Conservation (phyloP, 441 rosid genomes). For the Pelargonium myrrhifolium region DNA sequence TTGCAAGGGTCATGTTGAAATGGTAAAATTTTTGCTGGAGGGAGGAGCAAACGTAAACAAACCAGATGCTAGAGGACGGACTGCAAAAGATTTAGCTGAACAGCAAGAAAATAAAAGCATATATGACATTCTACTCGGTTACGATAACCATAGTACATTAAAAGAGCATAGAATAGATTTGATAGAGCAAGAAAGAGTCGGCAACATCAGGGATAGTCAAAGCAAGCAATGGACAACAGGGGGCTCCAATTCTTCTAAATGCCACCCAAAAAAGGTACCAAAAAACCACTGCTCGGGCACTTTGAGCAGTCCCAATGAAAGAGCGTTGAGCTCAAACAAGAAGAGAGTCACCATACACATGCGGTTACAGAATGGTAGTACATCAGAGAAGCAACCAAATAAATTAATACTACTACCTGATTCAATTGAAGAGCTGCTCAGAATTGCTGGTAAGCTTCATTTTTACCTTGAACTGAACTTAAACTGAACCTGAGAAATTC, state of each 20-base stretch:
- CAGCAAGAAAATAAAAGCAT: slow-evolving; percentile 41
- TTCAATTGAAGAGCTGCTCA: slow-evolving; percentile 71
- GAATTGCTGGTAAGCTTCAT: slow-evolving; percentile 62
- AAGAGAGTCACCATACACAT: slow-evolving; percentile 81
- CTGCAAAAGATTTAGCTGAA: slow-evolving; percentile 45
- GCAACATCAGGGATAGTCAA: slow-evolving; percentile 21
- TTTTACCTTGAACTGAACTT: slow-evolving; percentile 18
- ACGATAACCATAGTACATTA: slow-evolving; percentile 32
- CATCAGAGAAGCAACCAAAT: slow-evolving; percentile 27
- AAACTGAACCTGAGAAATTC: slow-evolving; percentile 22
- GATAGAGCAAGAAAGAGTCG: slow-evolving; percentile 26
- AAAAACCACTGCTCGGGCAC: slow-evolving; percentile 25
- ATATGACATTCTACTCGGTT: slow-evolving; percentile 36
- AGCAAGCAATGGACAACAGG: slow-evolving; percentile 21
- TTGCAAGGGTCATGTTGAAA: slow-evolving; percentile 44
- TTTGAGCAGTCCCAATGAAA: slow-evolving; percentile 19
- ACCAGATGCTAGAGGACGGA: slow-evolving; percentile 42
- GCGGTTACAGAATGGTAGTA: slow-evolving; percentile 32
- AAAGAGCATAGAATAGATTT: slow-evolving; percentile 52
- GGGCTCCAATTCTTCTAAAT: slow-evolving; percentile 21
- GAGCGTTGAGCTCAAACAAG: slow-evolving; percentile 24
- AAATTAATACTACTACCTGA: slow-evolving; percentile 73
- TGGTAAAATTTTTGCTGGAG: slow-evolving; percentile 47
- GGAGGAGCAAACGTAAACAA: slow-evolving; percentile 40
- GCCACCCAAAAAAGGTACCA: slow-evolving; percentile 22